Evolutionary conservation across 164 flowering plant genomes (phyloP), one percentile per base, ranked within the genome.

Genomic region (Dillenia suffruticosa): DNA sequence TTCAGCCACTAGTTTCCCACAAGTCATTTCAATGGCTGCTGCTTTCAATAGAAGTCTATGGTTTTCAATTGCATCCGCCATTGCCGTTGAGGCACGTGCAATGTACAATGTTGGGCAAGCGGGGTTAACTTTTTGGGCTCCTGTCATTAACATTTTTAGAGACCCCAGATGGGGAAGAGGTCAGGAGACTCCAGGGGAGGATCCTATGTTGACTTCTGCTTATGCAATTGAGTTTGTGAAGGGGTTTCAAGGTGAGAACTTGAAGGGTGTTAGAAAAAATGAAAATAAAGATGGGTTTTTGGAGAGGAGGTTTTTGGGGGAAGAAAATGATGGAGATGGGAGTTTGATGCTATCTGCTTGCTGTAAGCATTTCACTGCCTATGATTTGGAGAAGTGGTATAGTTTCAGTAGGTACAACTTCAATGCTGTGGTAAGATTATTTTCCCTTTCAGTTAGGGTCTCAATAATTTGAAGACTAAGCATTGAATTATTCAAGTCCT

Each of bases 121-220:
- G 46, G 96, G 93, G 63, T 65, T 90, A 81, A 87, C 93, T 0
- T 87, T 76, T 49, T 87, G 93, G 92, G 93, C 92, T 12, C 97
- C 97, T 3, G 82, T 76, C 77, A 72, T 88, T 10, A 90, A 90
- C 53, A 64, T 90, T 13, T 90, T 86, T 56, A 83, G 97, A 67
- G 97, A 90, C 64, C 97, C 97, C 52, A 84, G 94, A 66, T 90
- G 97, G 97, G 94, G 95, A n/a, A 79, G 97, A 56, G 97, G 97
- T 49, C 91, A 88, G 62, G 94, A 90, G 75, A 90, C 92, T 5
- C 92, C 94, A 0, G 97, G 97, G 10, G 97, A 90, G 67, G 96
- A 90, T 67, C 96, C 96, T 0, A 57, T 81, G 79, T 80, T 86
- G 43, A 81, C 72, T 12, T 75, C 93, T 12, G 81, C 76, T 57